phyloP scores from a whole-genome alignment of 805 yeast species.

The Candida loeiensis region DNA sequence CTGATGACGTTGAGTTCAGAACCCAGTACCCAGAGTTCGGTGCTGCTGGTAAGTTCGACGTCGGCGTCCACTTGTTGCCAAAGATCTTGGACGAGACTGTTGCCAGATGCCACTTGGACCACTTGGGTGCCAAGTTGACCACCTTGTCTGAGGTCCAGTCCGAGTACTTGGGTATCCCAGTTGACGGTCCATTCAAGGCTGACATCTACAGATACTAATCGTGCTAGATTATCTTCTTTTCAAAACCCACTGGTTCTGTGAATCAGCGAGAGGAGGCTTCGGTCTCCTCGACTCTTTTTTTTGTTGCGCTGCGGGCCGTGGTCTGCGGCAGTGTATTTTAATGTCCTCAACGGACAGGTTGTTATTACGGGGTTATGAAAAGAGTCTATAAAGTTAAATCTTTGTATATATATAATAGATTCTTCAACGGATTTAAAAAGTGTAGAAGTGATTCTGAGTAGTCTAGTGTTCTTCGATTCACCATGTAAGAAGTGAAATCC shows the following conservation, averaged over 20 bases:
- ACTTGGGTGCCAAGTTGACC: slow-evolving; percentile 87
- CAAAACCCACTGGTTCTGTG: slow-evolving; percentile 10
- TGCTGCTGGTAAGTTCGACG: slow-evolving; percentile 84
- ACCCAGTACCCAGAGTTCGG: slow-evolving; percentile 80
- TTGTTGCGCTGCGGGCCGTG: slow-evolving; percentile 4
- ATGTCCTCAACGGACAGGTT: slow-evolving; percentile 13
- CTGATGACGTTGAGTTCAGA: slow-evolving; percentile 78
- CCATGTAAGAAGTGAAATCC: too few relatives aligned
- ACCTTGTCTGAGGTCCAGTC: slow-evolving; percentile 76
- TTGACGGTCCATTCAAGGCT: slow-evolving; percentile 96
- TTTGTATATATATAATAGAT: slow-evolving; percentile 25
- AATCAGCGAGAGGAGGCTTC: slow-evolving; percentile 4
- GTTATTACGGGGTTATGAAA: slow-evolving; percentile 17
- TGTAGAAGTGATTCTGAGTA: neutral
- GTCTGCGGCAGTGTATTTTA: slow-evolving; percentile 9
- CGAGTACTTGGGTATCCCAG: slow-evolving; percentile 89
- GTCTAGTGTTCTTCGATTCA: too few relatives aligned
- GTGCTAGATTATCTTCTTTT: slow-evolving; percentile 5
- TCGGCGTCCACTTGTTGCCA: slow-evolving; percentile 95
- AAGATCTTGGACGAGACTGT: slow-evolving; percentile 98
- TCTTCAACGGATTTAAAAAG: slow-evolving; percentile 39
- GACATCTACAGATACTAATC: slow-evolving; percentile 93
- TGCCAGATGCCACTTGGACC: slow-evolving; percentile 93
- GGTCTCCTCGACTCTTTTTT: slow-evolving; percentile 15
- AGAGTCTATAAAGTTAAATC: slow-evolving; percentile 18